phyloP scores from a whole-genome alignment of 1,139 yeast genomes.

The Keqinozyma sinolaborantium region DNA sequence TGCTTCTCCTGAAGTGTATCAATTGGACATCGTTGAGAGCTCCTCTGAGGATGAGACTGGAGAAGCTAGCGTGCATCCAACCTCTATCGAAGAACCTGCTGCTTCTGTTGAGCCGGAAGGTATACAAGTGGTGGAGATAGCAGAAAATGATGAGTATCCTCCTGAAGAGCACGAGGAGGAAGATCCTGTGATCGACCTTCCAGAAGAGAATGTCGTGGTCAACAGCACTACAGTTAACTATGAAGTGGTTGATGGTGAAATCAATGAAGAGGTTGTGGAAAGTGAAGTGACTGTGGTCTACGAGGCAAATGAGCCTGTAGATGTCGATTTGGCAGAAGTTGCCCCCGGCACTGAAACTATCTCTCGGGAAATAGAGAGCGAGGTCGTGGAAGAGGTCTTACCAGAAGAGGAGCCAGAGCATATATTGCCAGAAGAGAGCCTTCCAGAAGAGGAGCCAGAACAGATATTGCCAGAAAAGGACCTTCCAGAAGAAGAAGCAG shows the following conservation, averaged over 20 bases:
- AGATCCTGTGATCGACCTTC: not conserved
- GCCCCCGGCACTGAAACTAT: not conserved
- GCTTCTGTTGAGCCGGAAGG: not conserved
- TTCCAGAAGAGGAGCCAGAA: constrained; percentile 3
- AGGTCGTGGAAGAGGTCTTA: constrained; percentile 1
- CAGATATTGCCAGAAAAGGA: no score
- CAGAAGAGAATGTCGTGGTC: not conserved
- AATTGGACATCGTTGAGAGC: no score
- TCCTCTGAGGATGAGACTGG: constrained; percentile 1
- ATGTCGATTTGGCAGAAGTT: not conserved
- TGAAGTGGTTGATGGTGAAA: constrained; percentile 12
- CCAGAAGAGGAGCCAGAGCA: constrained; percentile 2
- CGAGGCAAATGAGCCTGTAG: constrained; percentile 4
- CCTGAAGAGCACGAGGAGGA: constrained; percentile 1
- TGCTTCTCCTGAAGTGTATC: not conserved
- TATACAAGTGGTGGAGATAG: constrained; percentile 3
- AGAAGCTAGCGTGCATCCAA: constrained; percentile 1
- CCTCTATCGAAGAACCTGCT: constrained; percentile 2
- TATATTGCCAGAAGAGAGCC: not conserved
- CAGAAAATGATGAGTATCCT: constrained; percentile 13
- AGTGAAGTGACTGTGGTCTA: no score
- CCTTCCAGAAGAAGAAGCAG: no score
- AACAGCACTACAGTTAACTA: constrained; percentile 6
- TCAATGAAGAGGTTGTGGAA: constrained; percentile 22
- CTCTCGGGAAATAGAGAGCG: constrained; percentile 1